Evolutionary conservation across 2,329 filamentous ascomycete species (phyloP).

Genomic region (Cladosporium sp.): DNA sequence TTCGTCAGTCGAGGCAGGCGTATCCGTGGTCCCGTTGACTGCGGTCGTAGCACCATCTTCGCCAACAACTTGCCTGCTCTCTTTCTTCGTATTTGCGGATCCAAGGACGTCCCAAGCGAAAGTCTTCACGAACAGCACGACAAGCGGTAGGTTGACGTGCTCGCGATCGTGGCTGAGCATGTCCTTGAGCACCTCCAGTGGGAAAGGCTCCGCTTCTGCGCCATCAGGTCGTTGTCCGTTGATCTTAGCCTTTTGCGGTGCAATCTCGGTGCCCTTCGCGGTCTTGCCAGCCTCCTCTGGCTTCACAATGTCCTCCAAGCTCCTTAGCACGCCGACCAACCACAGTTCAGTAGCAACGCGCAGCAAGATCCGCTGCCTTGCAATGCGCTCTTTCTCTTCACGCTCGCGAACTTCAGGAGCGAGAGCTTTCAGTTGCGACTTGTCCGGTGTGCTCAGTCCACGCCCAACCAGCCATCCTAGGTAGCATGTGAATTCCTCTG

Average conservation of each 20-base stretch:
- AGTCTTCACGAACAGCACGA: slow-evolving; percentile 93
- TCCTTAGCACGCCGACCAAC: slow-evolving; percentile 85
- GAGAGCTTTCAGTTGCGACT: slow-evolving; percentile 75
- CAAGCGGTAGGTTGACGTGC: slow-evolving; percentile 83
- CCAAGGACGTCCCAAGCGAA: slow-evolving; percentile 96
- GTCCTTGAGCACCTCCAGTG: slow-evolving; percentile 96
- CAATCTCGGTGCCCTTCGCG: slow-evolving; percentile 54
- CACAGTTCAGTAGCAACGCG: slow-evolving; percentile 93
- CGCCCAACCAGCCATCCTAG: slow-evolving; percentile 91
- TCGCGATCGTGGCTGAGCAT: slow-evolving; percentile 91
- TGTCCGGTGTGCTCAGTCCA: slow-evolving; percentile 88
- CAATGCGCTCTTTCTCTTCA: slow-evolving; percentile 91
- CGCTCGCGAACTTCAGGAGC: slow-evolving; percentile 81
- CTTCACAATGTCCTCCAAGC: slow-evolving; percentile 68
- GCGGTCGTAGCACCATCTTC: slow-evolving; percentile 71
- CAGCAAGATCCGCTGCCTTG: slow-evolving; percentile 80
- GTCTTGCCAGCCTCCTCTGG: slow-evolving; percentile 64
- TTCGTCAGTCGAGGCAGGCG: slow-evolving; percentile 54
- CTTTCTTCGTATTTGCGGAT: slow-evolving; percentile 67
- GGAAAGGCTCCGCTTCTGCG: slow-evolving; percentile 83
- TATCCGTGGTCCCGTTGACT: slow-evolving; percentile 52
- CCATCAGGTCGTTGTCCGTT: slow-evolving; percentile 57
- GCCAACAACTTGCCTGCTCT: slow-evolving; percentile 80
- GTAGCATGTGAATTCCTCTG: slow-evolving; percentile 84
- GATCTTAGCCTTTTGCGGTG: slow-evolving; percentile 63